phyloP scores from a whole-genome alignment of 1,284 basidiomycete species.

The Cystobasidium sp. region DNA sequence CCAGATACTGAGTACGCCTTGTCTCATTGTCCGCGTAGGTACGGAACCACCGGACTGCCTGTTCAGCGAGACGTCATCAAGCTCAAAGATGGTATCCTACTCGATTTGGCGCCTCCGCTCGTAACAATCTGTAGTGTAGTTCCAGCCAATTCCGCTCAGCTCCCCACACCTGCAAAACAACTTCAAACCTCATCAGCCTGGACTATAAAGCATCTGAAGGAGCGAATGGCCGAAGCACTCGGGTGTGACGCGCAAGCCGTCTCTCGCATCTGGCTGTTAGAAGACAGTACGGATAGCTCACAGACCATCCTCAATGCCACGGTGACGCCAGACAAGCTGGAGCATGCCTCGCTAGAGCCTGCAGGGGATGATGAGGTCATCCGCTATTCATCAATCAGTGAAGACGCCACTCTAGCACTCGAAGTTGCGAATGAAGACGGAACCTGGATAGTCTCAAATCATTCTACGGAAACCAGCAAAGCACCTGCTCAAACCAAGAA shows the following conservation, averaged over 20 bases:
- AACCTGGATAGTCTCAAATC: conserved; percentile 52
- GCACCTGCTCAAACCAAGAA: conserved; percentile 47
- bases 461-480: conserved; percentile 36
- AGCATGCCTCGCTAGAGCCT: conserved; percentile 47
- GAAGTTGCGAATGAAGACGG: conserved; percentile 52
- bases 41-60: conserved; percentile 31
- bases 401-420: conserved; percentile 54
- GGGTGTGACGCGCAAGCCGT: conserved; percentile 30
- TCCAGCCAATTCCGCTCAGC: conserved; percentile 50
- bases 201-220: conserved; percentile 51
- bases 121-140: conserved; percentile 65
- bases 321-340: conserved; percentile 49
- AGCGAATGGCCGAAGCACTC: conserved; percentile 49
- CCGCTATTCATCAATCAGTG: conserved; percentile 52
- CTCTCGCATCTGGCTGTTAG: conserved; percentile 16
- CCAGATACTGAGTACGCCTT: neutral
- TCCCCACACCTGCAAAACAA: conserved; percentile 29
- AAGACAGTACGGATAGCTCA: neutral
- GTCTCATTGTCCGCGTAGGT: neutral
- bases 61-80: conserved; percentile 59
- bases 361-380: conserved; percentile 48
- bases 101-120: conserved; percentile 78
- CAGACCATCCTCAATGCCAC: conserved; percentile 48
- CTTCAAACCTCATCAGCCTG: conserved; percentile 49
- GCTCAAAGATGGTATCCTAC: conserved; percentile 62